Conservation (phyloP, 495 filamentous ascomycete species). For the Usnea hakonensis region DNA sequence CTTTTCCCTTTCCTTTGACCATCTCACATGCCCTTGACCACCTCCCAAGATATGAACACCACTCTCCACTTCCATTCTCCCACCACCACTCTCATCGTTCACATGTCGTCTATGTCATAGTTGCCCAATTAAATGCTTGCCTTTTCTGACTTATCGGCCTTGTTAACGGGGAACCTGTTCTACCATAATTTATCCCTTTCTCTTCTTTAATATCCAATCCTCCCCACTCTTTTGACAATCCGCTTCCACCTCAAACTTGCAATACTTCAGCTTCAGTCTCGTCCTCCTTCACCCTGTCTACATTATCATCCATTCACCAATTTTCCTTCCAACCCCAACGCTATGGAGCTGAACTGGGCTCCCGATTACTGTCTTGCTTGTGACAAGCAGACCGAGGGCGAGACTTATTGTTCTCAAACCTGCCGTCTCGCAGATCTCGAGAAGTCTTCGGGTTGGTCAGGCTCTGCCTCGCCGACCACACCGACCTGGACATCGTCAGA, state of each 20-base stretch:
- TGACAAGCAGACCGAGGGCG: constrained; percentile 74
- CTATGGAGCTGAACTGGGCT: constrained; percentile 75
- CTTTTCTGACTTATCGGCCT: constrained; percentile 15
- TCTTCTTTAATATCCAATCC: background rate
- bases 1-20: background rate
- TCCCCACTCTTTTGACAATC: background rate
- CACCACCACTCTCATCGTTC: constrained; percentile 8
- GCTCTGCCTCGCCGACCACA: constrained; percentile 45
- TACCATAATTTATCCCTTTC: constrained; percentile 5
- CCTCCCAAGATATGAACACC: constrained; percentile 4
- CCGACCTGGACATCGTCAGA: constrained; percentile 14
- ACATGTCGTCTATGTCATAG: constrained; percentile 9
- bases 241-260: constrained; percentile 1
- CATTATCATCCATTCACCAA: constrained; percentile 3
- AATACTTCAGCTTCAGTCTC: background rate
- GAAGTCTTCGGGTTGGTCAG: constrained; percentile 51
- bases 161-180: background rate
- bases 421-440: constrained; percentile 87
- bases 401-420: constrained; percentile 84
- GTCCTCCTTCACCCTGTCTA: background rate
- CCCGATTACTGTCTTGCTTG: constrained; percentile 92
- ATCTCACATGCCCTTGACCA: background rate
- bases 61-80: constrained; percentile 7
- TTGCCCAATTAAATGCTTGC: constrained; percentile 7
- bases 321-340: constrained; percentile 19